Percentiles rank a stretch among this genome's conserved stretches.
phyloP scores from a whole-genome alignment of 1,284 basidiomycete species.

The Sphagnurus paluster region DNA sequence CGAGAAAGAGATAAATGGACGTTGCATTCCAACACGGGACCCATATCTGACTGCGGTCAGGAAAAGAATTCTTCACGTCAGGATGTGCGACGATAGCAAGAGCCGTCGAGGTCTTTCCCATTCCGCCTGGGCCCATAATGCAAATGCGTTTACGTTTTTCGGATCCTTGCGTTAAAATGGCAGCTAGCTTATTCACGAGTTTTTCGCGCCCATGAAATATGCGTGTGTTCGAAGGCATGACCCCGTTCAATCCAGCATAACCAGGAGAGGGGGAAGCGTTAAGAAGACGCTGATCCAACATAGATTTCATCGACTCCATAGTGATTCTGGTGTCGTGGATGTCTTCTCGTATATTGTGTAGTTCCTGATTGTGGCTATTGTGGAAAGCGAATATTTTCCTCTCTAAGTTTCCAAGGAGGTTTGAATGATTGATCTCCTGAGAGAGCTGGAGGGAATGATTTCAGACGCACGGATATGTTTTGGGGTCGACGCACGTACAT shows the following conservation, averaged over 20 bases:
- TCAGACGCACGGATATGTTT: neutral
- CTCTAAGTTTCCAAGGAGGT: neutral
- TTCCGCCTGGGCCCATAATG: conserved; percentile 35
- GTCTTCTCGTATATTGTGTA: neutral
- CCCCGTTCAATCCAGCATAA: neutral
- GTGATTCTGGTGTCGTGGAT: too few species aligned
- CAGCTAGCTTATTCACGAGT: neutral
- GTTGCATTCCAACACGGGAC: conserved; percentile 27
- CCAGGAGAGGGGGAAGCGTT: neutral
- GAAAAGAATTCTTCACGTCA: conserved; percentile 18
- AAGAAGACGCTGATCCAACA: neutral
- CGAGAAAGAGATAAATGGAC: conserved; percentile 22
- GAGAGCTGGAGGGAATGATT: neutral
- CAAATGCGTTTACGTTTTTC: conserved; percentile 19
- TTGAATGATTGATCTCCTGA: neutral
- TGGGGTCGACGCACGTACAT: neutral
- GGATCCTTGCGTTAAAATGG: neutral
- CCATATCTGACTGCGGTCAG: conserved; percentile 23
- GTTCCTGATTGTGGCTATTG: neutral
- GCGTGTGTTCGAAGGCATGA: conserved; percentile 1
- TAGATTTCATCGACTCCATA: too few species aligned
- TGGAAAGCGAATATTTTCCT: neutral
- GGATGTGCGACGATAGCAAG: conserved; percentile 26
- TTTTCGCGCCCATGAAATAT: conserved; percentile 8
- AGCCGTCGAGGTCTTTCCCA: conserved; percentile 36